These are phyloP conservation scores for Aciculoconidium aculeatum DNA, from an alignment of 805 yeast genomes.

Conservation along the genomic window DNA sequence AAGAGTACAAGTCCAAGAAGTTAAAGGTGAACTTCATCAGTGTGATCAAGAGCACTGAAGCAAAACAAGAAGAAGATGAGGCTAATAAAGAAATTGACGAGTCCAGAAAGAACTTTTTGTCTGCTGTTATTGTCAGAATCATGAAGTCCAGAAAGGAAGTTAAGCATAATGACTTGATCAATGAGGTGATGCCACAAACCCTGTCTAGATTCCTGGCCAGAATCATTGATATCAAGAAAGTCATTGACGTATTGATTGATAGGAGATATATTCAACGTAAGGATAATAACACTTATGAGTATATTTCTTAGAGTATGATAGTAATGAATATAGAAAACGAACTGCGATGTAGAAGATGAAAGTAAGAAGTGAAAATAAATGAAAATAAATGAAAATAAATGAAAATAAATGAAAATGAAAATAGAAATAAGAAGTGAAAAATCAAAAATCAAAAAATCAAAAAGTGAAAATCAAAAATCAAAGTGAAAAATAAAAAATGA, in stretches of 20 bases:
- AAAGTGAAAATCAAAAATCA: no score
- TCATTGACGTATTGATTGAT: conserved; percentile 79
- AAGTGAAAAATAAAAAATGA: no score
- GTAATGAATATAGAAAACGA: background rate
- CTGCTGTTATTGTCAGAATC: conserved; percentile 91
- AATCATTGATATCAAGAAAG: conserved; percentile 79
- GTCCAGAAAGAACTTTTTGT: conserved; percentile 76
- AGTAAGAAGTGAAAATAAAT: no score
- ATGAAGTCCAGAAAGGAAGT: conserved; percentile 89
- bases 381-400: no score
- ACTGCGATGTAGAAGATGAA: no score
- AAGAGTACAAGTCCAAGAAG: conserved; percentile 80
- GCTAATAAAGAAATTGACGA: conserved; percentile 79
- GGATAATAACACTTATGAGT: conserved; percentile 70
- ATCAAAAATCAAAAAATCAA: no score
- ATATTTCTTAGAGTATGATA: conserved; percentile 51
- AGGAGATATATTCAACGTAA: conserved; percentile 78
- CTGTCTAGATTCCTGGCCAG: conserved; percentile 79
- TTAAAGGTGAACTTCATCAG: conserved; percentile 73
- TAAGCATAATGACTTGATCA: conserved; percentile 73
- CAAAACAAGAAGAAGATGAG: conserved; percentile 66
- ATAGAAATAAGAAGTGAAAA: no score
- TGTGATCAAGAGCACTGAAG: conserved; percentile 44
- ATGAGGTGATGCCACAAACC: conserved; percentile 84
- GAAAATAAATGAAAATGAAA: no score